phyloP scores from a whole-genome alignment of 192 early-diverging fungal species.

The Phycomyces nitens region DNA sequence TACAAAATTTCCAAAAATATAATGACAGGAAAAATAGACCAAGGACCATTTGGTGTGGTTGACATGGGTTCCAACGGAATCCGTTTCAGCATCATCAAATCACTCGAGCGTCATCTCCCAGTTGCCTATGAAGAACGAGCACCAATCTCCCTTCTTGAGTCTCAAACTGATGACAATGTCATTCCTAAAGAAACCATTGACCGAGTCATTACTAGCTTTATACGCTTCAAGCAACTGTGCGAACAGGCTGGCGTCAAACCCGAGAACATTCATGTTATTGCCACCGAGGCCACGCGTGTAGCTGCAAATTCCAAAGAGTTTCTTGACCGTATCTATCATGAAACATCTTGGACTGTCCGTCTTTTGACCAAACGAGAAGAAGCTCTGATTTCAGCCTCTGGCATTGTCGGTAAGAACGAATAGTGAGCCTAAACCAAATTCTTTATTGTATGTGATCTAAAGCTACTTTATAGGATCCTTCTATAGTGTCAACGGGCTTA shows the following conservation, averaged over 20 bases:
- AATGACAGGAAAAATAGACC: background rate
- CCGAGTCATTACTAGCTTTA: conserved; percentile 44
- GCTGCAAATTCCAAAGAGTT: conserved; percentile 49
- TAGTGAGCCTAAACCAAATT: too few relatives aligned
- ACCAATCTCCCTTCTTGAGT: conserved; percentile 51
- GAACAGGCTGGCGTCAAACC: conserved; percentile 35
- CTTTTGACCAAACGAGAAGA: conserved; percentile 44
- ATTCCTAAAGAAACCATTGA: conserved; percentile 48
- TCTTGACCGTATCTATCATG: conserved; percentile 37
- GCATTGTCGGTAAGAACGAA: conserved; percentile 42
- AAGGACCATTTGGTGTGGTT: conserved; percentile 42
- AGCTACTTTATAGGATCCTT: conserved; percentile 34
- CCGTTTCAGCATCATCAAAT: conserved; percentile 50
- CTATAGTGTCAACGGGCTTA: conserved; percentile 48
- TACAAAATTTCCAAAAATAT: too few relatives aligned
- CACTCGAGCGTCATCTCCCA: conserved; percentile 43
- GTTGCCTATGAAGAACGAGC: conserved; percentile 55
- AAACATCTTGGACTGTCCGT: conserved; percentile 41
- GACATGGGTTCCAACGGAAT: conserved; percentile 63
- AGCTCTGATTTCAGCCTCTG: conserved; percentile 48
- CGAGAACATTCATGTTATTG: conserved; percentile 43
- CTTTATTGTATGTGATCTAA: background rate
- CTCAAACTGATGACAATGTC: conserved; percentile 32
- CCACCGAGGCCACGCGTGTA: conserved; percentile 54
- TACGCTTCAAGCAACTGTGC: conserved; percentile 48